phyloP scores from a whole-genome alignment of 2,329 filamentous ascomycete species.

The Nigrospora oryzae region DNA sequence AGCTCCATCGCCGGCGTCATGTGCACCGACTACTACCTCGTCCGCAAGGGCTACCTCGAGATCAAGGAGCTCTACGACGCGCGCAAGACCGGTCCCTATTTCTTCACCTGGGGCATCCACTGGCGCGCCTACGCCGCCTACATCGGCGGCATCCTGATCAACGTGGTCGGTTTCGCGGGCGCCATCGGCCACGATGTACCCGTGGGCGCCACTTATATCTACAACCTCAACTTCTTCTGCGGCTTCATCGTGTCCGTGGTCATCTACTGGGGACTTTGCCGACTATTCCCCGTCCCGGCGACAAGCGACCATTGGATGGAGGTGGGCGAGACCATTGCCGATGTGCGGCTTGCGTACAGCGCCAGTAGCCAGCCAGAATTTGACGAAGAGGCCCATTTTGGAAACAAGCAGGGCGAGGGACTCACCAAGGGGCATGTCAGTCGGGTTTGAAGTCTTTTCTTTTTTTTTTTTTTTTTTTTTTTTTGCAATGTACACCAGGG shows the following conservation, averaged over 20 bases:
- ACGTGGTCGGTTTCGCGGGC: slow-evolving; percentile 84
- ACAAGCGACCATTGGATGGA: slow-evolving; percentile 60
- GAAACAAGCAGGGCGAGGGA: slow-evolving; percentile 11
- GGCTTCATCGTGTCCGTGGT: slow-evolving; percentile 64
- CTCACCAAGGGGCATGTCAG: background rate
- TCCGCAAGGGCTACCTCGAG: slow-evolving; percentile 74
- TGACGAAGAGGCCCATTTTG: slow-evolving; percentile 25
- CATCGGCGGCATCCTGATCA: slow-evolving; percentile 75
- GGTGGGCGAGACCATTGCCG: slow-evolving; percentile 37
- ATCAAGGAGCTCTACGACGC: slow-evolving; percentile 73
- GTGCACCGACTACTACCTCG: slow-evolving; percentile 77
- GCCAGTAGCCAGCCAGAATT: slow-evolving; percentile 24
- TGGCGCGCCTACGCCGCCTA: slow-evolving; percentile 82
- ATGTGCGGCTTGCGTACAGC: slow-evolving; percentile 39
- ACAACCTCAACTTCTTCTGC: slow-evolving; percentile 84
- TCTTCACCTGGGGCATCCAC: slow-evolving; percentile 63
- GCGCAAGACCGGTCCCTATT: slow-evolving; percentile 61
- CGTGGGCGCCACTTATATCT: slow-evolving; percentile 73
- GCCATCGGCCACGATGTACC: slow-evolving; percentile 68
- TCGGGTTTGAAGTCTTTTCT: no score
- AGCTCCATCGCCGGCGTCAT: slow-evolving; percentile 91
- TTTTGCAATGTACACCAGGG: no score
- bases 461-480: no score
- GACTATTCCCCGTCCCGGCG: slow-evolving; percentile 63
- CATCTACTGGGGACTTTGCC: slow-evolving; percentile 65